These are phyloP conservation scores for Penicillium argentinense DNA, from an alignment of 495 filamentous ascomycete species.

Conservation along the genomic window DNA sequence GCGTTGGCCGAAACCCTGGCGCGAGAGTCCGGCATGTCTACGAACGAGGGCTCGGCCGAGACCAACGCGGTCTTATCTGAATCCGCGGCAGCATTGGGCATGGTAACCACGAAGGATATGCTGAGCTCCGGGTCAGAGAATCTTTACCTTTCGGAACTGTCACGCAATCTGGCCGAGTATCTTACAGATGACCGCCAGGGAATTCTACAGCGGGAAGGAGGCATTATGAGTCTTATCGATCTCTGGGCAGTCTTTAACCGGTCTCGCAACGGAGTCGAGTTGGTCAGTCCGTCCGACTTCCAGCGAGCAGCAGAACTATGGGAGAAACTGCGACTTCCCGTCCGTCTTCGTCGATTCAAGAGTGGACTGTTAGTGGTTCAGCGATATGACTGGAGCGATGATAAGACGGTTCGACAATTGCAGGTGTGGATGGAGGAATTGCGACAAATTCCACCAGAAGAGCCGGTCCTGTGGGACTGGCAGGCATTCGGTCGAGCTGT, in stretches of 20 bases:
- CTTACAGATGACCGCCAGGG: conserved; percentile 86
- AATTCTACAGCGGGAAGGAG: conserved; percentile 78
- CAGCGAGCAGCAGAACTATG: conserved; percentile 84
- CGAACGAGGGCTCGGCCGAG: conserved; percentile 57
- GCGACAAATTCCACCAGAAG: conserved; percentile 61
- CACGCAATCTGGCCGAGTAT: conserved; percentile 89
- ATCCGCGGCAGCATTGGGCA: conserved; percentile 79
- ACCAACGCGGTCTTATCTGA: conserved; percentile 74
- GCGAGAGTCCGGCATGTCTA: conserved; percentile 59
- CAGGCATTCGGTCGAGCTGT: conserved; percentile 74
- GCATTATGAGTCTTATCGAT: conserved; percentile 93
- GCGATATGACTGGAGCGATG: conserved; percentile 82
- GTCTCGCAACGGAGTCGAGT: conserved; percentile 89
- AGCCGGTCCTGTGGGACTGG: conserved; percentile 73
- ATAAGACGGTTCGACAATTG: conserved; percentile 78
- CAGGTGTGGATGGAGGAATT: conserved; percentile 75
- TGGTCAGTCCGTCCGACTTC: conserved; percentile 90
- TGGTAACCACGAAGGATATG: conserved; percentile 95
- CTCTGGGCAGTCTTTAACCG: conserved; percentile 97
- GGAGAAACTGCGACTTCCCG: conserved; percentile 84
- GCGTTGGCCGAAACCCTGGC: conserved; percentile 89
- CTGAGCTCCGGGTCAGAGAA: conserved; percentile 58
- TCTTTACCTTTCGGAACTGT: conserved; percentile 72
- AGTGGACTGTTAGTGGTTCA: conserved; percentile 93
- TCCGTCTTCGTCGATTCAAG: conserved; percentile 83